phyloP scores from a whole-genome alignment of 139 green algal genomes.

The Coelastrella sp. region DNA sequence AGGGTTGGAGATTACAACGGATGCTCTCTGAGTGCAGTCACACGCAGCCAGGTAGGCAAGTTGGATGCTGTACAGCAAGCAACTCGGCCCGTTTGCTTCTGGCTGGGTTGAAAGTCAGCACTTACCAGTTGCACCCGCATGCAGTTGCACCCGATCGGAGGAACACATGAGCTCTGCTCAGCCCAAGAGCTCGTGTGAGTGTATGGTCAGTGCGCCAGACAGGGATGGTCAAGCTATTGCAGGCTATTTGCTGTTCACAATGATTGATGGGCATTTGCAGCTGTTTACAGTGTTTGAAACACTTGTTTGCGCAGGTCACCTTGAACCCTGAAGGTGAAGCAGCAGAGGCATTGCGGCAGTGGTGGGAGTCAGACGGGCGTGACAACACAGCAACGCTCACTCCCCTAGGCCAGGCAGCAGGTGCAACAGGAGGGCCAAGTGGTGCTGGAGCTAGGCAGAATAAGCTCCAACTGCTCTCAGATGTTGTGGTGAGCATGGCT shows the following conservation, averaged over 20 bases:
- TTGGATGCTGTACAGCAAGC: too few relatives aligned
- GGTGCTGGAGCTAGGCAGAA: not conserved
- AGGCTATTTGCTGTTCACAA: too few relatives aligned
- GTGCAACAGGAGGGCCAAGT: not conserved
- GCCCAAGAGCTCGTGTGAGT: too few relatives aligned
- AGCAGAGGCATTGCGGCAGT: constrained; percentile 63
- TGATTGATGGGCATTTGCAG: too few relatives aligned
- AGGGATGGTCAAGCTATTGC: too few relatives aligned
- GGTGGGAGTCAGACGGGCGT: constrained; percentile 70
- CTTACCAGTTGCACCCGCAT: too few relatives aligned
- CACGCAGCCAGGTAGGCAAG: constrained; percentile 35
- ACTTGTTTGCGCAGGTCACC: not conserved
- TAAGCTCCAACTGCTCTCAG: constrained; percentile 50
- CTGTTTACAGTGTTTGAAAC: too few relatives aligned
- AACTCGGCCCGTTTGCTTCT: too few relatives aligned
- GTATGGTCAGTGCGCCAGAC: too few relatives aligned
- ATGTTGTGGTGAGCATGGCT: constrained; percentile 26
- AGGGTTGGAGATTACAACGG: constrained; percentile 56
- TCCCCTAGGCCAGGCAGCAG: constrained; percentile 64
- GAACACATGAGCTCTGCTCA: too few relatives aligned
- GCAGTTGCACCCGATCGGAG: too few relatives aligned
- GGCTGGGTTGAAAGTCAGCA: too few relatives aligned
- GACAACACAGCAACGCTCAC: constrained; percentile 40
- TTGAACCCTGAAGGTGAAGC: constrained; percentile 44
- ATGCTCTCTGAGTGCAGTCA: constrained; percentile 40